Conservation (phyloP, 352 stramenopile genomes). For the Phytopythium boreale region DNA sequence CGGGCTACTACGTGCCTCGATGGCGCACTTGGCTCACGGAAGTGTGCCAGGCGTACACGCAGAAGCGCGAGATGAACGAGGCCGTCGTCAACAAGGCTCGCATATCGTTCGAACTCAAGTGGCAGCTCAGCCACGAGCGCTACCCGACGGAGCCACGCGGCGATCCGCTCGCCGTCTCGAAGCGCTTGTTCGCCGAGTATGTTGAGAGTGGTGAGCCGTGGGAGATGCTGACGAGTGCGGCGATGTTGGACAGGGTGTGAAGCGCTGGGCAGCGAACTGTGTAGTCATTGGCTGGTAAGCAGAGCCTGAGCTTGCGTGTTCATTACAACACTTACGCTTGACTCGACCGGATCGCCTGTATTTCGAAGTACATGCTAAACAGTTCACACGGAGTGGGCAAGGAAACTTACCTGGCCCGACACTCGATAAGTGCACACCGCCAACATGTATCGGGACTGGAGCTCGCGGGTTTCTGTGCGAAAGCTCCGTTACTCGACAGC, state of each 20-base stretch:
- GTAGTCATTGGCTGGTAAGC: neutral
- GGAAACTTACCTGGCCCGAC: too few relatives aligned
- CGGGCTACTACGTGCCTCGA: constrained; percentile 62
- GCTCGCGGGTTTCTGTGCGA: too few relatives aligned
- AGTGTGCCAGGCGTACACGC: constrained; percentile 61
- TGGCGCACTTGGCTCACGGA: constrained; percentile 75
- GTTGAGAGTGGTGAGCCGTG: constrained; percentile 16
- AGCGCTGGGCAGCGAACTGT: neutral
- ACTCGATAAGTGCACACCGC: too few relatives aligned
- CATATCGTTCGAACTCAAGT: constrained; percentile 71
- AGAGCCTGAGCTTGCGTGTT: neutral
- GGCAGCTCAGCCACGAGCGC: constrained; percentile 53
- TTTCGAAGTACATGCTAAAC: too few relatives aligned
- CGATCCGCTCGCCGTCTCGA: constrained; percentile 48
- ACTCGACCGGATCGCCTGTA: too few relatives aligned
- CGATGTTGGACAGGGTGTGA: neutral
- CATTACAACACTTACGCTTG: neutral
- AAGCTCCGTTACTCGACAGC: constrained; percentile 3
- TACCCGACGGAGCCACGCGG: constrained; percentile 48
- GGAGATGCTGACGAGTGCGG: constrained; percentile 1
- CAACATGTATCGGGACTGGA: too few relatives aligned
- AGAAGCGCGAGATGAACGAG: constrained; percentile 56
- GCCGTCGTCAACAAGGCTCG: constrained; percentile 37
- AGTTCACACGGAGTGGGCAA: too few relatives aligned
- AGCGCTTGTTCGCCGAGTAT: constrained; percentile 55